Conservation (phyloP, 2,329 filamentous ascomycete species). For the Sordariomycetes sp. region DNA sequence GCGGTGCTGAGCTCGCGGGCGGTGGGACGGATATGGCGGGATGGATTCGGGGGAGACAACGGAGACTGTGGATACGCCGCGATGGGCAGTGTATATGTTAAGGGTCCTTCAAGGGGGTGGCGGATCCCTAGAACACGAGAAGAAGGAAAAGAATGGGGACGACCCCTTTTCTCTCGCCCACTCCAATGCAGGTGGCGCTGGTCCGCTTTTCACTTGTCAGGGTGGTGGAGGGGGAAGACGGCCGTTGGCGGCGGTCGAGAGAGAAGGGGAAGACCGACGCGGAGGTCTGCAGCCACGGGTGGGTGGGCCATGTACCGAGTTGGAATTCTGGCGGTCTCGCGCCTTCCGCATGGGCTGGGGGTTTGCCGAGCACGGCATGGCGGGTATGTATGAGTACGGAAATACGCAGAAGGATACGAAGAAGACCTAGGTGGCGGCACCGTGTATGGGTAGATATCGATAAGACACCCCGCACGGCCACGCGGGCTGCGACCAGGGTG, state of each 20-base stretch:
- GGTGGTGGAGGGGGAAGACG: not conserved
- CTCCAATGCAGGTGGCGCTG: not conserved
- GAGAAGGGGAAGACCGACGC: not conserved
- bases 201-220: not conserved
- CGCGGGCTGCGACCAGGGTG: not conserved
- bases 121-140: not conserved
- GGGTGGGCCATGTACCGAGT: not conserved
- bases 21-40: not conserved
- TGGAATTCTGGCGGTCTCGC: not conserved
- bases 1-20: not conserved
- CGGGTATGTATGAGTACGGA: not conserved
- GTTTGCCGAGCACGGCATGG: not conserved
- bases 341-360: too few species aligned
- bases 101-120: not conserved
- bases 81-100: not conserved
- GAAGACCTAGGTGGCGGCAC: not conserved
- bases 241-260: not conserved
- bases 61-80: not conserved
- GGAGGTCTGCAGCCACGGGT: not conserved
- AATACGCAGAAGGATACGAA: not conserved
- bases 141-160: not conserved
- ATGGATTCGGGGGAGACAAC: not conserved
- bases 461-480: constrained; percentile 3
- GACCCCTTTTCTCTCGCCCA: not conserved
- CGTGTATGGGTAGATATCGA: constrained; percentile 2